A percentile compares a stretch with the other conserved stretches of the same genome.
phyloP scores from a whole-genome alignment of 1,139 yeast species.

The Protomyces pachydermus region DNA sequence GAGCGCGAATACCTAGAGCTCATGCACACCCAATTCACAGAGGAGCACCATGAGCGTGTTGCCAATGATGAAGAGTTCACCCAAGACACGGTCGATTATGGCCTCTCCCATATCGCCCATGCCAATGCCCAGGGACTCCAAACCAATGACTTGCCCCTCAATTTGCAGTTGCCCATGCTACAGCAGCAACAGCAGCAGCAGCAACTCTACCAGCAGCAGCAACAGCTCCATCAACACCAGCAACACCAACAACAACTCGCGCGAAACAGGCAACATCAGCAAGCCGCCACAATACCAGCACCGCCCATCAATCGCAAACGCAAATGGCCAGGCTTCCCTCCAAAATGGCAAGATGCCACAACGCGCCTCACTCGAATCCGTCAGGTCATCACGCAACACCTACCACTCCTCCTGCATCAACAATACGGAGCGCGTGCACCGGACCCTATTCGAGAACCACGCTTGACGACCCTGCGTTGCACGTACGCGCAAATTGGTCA shows the following conservation, averaged over 20 bases:
- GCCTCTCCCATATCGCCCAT: not conserved
- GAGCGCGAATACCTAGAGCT: not conserved
- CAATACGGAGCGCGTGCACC: not conserved
- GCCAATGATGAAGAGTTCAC: not conserved
- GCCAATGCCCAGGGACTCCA: not conserved
- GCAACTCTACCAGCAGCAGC: not conserved
- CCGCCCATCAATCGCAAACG: slow-evolving; percentile 5
- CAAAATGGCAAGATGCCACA: not conserved
- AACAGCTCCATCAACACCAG: not conserved
- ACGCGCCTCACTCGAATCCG: slow-evolving; percentile 1
- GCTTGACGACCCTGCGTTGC: not conserved
- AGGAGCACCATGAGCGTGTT: not conserved
- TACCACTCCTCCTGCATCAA: not conserved
- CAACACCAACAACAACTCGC: not conserved
- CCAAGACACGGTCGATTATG: not conserved
- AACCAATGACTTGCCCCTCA: not conserved
- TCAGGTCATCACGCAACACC: slow-evolving; percentile 1
- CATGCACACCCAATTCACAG: not conserved
- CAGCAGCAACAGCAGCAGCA: not conserved
- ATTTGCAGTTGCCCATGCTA: not conserved
- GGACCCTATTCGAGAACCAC: not conserved
- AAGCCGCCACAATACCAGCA: not conserved
- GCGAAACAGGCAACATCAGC: not conserved
- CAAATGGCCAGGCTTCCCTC: slow-evolving; percentile 7
- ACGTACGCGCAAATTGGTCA: slow-evolving; percentile 26